phyloP scores from a whole-genome alignment of 1,284 basidiomycete genomes.

The Ceratobasidium sp. region DNA sequence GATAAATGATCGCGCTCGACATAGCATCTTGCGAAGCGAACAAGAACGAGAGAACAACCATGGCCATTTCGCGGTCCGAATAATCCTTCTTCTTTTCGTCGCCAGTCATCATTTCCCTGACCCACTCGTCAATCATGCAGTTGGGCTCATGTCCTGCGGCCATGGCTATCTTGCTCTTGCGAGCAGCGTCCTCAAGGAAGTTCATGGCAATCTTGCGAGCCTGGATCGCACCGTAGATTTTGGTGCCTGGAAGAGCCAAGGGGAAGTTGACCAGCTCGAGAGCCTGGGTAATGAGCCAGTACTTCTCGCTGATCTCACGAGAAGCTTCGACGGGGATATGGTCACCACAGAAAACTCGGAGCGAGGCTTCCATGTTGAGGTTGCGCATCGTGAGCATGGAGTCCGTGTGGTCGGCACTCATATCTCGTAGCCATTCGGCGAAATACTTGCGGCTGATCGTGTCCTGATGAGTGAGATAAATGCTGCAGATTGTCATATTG shows the following conservation, averaged over 20 bases:
- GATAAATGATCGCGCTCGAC: conserved; percentile 91
- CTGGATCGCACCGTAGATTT: conserved; percentile 93
- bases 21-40: conserved; percentile 99
- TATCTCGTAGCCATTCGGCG: conserved; percentile 65
- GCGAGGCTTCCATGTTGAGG: conserved; percentile 97
- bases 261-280: conserved; percentile 99
- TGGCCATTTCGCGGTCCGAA: conserved; percentile 93
- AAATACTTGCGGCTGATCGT: conserved; percentile 81
- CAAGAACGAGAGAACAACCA: conserved; percentile 95
- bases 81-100: conserved; percentile 84
- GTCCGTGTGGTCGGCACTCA: conserved; percentile 59
- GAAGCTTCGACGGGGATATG: conserved; percentile 86
- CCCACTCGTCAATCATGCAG: conserved; percentile 95
- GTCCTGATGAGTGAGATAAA: conserved; percentile 91
- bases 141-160: conserved; percentile 80
- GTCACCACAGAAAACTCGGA: conserved; percentile 91
- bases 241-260: conserved; percentile 93
- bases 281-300: conserved; percentile 94
- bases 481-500: conserved; percentile 60
- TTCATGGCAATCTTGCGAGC: conserved; percentile 88
- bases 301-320: conserved; percentile 86
- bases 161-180: conserved; percentile 84
- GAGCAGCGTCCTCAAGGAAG: conserved; percentile 83
- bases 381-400: conserved; percentile 93
- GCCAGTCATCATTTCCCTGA: conserved; percentile 71